A percentile compares a stretch with the other conserved stretches of the same genome.
phyloP scores from a whole-genome alignment of 495 filamentous ascomycete species.

The Tuber calosporum region DNA sequence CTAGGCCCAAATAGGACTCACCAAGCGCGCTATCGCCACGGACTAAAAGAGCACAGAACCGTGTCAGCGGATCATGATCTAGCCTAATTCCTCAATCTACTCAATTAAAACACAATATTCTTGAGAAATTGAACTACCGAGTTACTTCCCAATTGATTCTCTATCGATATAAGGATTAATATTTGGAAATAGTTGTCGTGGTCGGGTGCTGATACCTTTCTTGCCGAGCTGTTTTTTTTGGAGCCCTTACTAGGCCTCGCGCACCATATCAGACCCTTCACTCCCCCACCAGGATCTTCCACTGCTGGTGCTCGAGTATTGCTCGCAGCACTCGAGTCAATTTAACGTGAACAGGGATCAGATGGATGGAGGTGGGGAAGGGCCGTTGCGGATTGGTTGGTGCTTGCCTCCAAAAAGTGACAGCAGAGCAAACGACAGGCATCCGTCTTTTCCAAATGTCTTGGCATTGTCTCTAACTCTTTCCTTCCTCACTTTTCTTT shows the following conservation, averaged over 20 bases:
- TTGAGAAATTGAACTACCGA: background rate
- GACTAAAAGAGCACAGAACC: too few relatives aligned
- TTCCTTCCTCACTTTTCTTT: background rate
- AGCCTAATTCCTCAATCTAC: conserved; percentile 20
- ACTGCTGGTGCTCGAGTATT: too few relatives aligned
- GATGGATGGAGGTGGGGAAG: conserved; percentile 29
- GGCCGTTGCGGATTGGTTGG: conserved; percentile 31
- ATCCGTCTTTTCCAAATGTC: background rate
- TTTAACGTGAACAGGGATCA: conserved; percentile 24
- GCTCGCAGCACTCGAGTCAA: too few relatives aligned
- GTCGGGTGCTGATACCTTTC: background rate
- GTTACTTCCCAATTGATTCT: background rate
- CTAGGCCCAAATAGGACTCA: background rate
- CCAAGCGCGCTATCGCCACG: background rate
- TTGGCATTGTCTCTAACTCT: background rate
- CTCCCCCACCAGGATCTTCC: background rate
- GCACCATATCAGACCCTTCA: background rate
- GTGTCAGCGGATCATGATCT: background rate
- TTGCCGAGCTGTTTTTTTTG: background rate
- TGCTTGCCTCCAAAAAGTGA: conserved; percentile 34
- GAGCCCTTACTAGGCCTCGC: background rate
- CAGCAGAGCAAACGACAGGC: conserved; percentile 35
- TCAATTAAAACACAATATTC: background rate
- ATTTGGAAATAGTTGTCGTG: background rate
- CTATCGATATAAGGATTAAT: background rate